A percentile compares a stretch with the other conserved stretches of the same genome.
Evolutionary conservation across 2,329 filamentous ascomycete species (phyloP).

Genomic region (Diaporthe ampelina): DNA sequence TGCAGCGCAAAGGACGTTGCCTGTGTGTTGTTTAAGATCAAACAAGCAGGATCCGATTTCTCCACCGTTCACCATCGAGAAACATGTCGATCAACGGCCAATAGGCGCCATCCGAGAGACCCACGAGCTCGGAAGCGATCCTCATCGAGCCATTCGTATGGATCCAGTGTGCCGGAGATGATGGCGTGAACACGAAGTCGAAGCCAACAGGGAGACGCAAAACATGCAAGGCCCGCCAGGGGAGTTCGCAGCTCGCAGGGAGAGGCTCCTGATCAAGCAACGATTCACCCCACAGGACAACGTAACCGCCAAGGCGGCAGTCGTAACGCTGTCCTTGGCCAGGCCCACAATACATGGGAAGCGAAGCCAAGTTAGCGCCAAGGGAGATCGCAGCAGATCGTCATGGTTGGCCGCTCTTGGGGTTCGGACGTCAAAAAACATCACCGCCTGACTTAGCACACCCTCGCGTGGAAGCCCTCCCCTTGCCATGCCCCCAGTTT

Average conservation of each 20-base stretch:
- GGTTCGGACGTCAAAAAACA: slow-evolving; percentile 27
- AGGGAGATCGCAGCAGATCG: slow-evolving; percentile 26
- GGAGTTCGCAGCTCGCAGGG: background rate
- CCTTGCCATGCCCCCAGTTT: slow-evolving; percentile 26
- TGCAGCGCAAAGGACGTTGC: background rate
- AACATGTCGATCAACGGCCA: background rate
- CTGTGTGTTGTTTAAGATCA: slow-evolving; percentile 14
- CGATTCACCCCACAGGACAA: slow-evolving; percentile 22
- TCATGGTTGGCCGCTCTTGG: slow-evolving; percentile 28
- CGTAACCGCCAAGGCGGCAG: slow-evolving; percentile 33
- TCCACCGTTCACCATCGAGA: slow-evolving; percentile 25
- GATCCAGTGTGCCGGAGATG: slow-evolving; percentile 18
- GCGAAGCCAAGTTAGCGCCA: slow-evolving; percentile 22
- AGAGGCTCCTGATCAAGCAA: slow-evolving; percentile 13
- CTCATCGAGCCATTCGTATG: background rate
- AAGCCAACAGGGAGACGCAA: background rate
- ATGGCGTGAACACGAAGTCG: slow-evolving; percentile 25
- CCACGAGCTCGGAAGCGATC: slow-evolving; percentile 8
- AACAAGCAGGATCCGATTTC: slow-evolving; percentile 28
- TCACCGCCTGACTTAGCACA: slow-evolving; percentile 4
- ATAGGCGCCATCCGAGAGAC: background rate
- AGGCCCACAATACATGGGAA: slow-evolving; percentile 14
- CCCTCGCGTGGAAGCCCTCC: slow-evolving; percentile 9
- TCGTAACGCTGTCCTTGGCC: slow-evolving; percentile 27
- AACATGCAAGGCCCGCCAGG: slow-evolving; percentile 10